Evolutionary conservation across 371 early-diverging fungal genomes (phyloP).

Genomic region (Parasitella parasitica): DNA sequence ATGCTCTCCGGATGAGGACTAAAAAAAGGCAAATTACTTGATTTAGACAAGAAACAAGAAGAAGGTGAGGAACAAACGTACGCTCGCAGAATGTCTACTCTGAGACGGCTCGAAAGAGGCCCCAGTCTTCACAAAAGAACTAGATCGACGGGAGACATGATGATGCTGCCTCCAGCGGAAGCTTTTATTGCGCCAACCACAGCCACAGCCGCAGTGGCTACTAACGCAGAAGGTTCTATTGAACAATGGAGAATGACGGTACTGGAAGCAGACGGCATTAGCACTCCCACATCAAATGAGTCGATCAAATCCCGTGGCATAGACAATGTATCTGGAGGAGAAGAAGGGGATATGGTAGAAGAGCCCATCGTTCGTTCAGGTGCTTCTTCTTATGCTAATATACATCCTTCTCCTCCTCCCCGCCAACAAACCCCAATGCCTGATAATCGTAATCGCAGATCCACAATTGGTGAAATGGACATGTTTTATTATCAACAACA

Average conservation of each 20-base stretch:
- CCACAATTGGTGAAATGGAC: slow-evolving; percentile 39
- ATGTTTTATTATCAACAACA: slow-evolving; percentile 29
- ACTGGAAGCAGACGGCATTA: slow-evolving; percentile 20
- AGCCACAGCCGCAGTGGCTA: neutral
- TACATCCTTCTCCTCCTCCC: too few relatives aligned
- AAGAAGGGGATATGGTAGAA: slow-evolving; percentile 10
- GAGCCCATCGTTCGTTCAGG: slow-evolving; percentile 11
- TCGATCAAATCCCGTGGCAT: neutral
- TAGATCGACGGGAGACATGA: slow-evolving; percentile 26
- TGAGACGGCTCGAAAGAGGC: slow-evolving; percentile 30
- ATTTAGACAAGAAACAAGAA: neutral
- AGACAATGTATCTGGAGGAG: neutral
- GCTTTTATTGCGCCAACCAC: slow-evolving; percentile 1
- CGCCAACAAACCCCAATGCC: neutral
- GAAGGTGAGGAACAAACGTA: slow-evolving; percentile 12
- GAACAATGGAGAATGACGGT: slow-evolving; percentile 28
- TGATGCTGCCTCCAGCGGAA: slow-evolving; percentile 5
- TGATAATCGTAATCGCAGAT: slow-evolving; percentile 18
- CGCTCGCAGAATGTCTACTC: slow-evolving; percentile 30
- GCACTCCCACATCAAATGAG: slow-evolving; percentile 2
- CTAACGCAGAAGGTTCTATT: slow-evolving; percentile 3
- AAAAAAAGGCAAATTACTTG: slow-evolving; percentile 8
- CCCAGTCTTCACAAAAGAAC: slow-evolving; percentile 30
- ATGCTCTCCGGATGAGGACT: neutral
- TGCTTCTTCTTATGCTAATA: neutral